phyloP scores from a whole-genome alignment of 495 filamentous ascomycete species.

The Trichoderma gamsii region DNA sequence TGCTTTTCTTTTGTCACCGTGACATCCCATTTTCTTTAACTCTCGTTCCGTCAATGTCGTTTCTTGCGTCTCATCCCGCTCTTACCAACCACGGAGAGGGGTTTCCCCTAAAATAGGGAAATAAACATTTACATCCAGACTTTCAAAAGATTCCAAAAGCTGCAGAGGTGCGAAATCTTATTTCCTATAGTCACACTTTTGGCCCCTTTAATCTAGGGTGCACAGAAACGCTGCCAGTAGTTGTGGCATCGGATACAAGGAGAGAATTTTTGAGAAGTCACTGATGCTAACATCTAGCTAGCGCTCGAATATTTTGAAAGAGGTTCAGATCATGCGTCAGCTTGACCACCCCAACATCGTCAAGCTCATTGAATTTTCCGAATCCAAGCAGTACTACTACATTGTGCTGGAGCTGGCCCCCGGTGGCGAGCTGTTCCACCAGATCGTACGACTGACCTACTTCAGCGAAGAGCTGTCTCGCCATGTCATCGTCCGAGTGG shows the following conservation, averaged over 20 bases:
- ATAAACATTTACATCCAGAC: slow-evolving; percentile 84
- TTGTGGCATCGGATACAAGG: neutral
- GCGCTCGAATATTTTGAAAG: slow-evolving; percentile 95
- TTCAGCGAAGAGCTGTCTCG: slow-evolving; percentile 94
- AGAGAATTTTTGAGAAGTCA: neutral
- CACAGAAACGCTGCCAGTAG: slow-evolving; percentile 5
- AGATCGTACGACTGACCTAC: slow-evolving; percentile 96
- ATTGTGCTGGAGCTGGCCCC: slow-evolving; percentile 93
- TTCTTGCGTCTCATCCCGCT: slow-evolving; percentile 21
- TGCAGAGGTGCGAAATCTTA: slow-evolving; percentile 85
- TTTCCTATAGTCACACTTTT: neutral
- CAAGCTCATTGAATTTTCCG: slow-evolving; percentile 86
- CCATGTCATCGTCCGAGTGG: slow-evolving; percentile 91
- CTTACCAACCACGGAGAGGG: slow-evolving; percentile 35
- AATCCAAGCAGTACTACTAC: slow-evolving; percentile 93
- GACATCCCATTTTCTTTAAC: neutral
- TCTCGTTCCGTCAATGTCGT: slow-evolving; percentile 20
- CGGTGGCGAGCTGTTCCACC: slow-evolving; percentile 95
- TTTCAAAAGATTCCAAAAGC: slow-evolving; percentile 91
- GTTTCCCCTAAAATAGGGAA: slow-evolving; percentile 54
- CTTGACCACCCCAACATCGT: slow-evolving; percentile 94
- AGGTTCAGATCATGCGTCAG: slow-evolving; percentile 97
- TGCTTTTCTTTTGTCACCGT: slow-evolving; percentile 26
- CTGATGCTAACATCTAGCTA: slow-evolving; percentile 28
- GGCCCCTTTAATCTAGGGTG: slow-evolving; percentile 15